phyloP scores from a whole-genome alignment of 1,284 basidiomycete species.

The Pseudozyma sp. region DNA sequence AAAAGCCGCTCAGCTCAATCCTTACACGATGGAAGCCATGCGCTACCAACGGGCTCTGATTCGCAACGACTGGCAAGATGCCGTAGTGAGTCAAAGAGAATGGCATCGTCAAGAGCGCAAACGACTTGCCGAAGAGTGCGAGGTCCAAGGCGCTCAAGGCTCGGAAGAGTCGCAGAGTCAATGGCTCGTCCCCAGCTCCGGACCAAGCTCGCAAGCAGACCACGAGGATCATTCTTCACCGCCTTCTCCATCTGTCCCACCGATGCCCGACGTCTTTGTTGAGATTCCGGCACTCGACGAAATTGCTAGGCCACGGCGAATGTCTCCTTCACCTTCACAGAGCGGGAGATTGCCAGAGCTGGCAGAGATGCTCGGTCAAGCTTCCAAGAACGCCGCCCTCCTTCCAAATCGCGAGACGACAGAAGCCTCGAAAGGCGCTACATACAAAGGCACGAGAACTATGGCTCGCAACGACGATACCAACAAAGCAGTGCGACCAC shows the following conservation, averaged over 20 bases:
- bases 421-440: slow-evolving; percentile 4
- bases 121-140: slow-evolving; percentile 38
- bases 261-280: slow-evolving; percentile 21
- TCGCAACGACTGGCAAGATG: slow-evolving; percentile 70
- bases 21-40: slow-evolving; percentile 68
- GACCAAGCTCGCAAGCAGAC: slow-evolving; percentile 40
- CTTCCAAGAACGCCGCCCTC: slow-evolving; percentile 4
- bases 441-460: slow-evolving; percentile 31
- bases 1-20: slow-evolving; percentile 68
- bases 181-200: slow-evolving; percentile 43
- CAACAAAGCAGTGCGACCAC: neutral
- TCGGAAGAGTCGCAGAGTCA: slow-evolving; percentile 40
- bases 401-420: slow-evolving; percentile 1
- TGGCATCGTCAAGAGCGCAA: slow-evolving; percentile 52
- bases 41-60: slow-evolving; percentile 66
- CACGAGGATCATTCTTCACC: slow-evolving; percentile 20
- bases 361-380: slow-evolving; percentile 22
- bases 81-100: slow-evolving; percentile 66
- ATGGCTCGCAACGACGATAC: neutral
- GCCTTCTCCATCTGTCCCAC: slow-evolving; percentile 14
- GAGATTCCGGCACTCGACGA: slow-evolving; percentile 20
- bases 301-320: neutral
- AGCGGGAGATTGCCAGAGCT: slow-evolving; percentile 31
- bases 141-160: slow-evolving; percentile 11
- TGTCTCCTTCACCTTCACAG: slow-evolving; percentile 29